A percentile compares a stretch with the other conserved stretches of the same genome.
phyloP scores from a whole-genome alignment of 441 rosid genomes.

The Gossypium armourianum region DNA sequence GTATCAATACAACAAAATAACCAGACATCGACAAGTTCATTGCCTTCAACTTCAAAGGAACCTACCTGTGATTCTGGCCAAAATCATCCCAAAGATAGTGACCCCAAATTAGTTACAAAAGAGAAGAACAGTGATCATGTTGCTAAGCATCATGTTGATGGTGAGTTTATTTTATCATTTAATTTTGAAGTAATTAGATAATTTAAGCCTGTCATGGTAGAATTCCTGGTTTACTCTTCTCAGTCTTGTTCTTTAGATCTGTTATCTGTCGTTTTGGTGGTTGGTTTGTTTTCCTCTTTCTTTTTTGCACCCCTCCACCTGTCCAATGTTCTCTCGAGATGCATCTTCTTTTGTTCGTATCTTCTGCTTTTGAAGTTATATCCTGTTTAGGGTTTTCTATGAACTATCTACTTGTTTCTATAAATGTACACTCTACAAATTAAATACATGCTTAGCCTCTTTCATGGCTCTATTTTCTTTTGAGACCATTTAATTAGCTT shows the following conservation, averaged over 20 bases:
- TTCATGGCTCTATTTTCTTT: not conserved
- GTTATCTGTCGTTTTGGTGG: not conserved
- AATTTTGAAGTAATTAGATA: not conserved
- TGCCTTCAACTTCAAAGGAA: conserved; percentile 20
- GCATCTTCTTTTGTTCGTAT: not conserved
- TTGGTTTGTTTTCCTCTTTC: not conserved
- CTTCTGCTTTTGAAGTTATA: not conserved
- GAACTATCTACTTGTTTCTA: not conserved
- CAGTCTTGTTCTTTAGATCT: not conserved
- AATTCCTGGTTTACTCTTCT: not conserved
- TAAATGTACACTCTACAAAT: not conserved
- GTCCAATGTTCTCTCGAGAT: not conserved
- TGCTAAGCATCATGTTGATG: conserved; percentile 20
- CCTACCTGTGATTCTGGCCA: conserved; percentile 10
- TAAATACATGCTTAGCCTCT: conserved; percentile 2
- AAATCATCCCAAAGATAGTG: conserved; percentile 18
- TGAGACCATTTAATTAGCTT: conserved; percentile 22
- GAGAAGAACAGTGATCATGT: conserved; percentile 22
- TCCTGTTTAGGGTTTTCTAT: not conserved
- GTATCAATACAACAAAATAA: conserved; percentile 15
- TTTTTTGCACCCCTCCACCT: not conserved
- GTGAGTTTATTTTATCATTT: conserved; percentile 21
- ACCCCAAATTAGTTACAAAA: conserved; percentile 19
- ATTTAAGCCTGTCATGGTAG: not conserved
- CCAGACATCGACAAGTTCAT: conserved; percentile 12